Evolutionary conservation across 257 asterid genomes (phyloP).

Genomic region (Paulownia fortunei): DNA sequence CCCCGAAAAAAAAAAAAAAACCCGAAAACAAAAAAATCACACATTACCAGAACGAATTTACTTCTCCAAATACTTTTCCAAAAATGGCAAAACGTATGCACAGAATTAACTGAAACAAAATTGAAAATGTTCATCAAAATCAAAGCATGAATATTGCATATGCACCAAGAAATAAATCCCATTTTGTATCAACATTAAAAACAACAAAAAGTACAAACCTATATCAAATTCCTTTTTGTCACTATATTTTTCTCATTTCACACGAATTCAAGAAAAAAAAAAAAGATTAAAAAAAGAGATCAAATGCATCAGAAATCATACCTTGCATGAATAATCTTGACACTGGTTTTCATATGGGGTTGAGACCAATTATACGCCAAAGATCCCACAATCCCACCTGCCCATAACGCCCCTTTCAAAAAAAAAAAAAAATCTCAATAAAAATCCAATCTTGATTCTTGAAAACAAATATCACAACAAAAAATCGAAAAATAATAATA

Average conservation of each 20-base stretch:
- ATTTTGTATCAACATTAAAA: background rate
- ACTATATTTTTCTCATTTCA: background rate
- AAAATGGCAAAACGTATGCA: background rate
- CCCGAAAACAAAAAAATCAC: background rate
- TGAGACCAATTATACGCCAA: conserved; percentile 95
- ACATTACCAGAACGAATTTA: background rate
- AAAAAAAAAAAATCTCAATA: background rate
- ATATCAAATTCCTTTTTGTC: background rate
- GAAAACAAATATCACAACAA: background rate
- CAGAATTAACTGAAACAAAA: background rate
- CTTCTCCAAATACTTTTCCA: background rate
- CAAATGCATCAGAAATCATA: background rate
- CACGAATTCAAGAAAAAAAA: background rate
- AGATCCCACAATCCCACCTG: conserved; percentile 81
- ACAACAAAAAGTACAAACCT: background rate
- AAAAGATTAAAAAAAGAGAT: background rate
- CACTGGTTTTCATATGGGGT: conserved; percentile 90
- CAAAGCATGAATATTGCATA: background rate
- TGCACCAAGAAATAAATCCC: background rate
- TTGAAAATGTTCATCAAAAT: background rate
- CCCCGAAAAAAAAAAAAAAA: too few species aligned
- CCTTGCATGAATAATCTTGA: conserved; percentile 95
- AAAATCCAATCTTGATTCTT: conserved; percentile 28
- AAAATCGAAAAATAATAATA: conserved; percentile 27
- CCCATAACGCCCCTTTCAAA: conserved; percentile 52